Evolutionary conservation across 179 eudicot species (phyloP), one percentile per base, ranked within the genome.

Genomic region (Silene noctiflora): DNA sequence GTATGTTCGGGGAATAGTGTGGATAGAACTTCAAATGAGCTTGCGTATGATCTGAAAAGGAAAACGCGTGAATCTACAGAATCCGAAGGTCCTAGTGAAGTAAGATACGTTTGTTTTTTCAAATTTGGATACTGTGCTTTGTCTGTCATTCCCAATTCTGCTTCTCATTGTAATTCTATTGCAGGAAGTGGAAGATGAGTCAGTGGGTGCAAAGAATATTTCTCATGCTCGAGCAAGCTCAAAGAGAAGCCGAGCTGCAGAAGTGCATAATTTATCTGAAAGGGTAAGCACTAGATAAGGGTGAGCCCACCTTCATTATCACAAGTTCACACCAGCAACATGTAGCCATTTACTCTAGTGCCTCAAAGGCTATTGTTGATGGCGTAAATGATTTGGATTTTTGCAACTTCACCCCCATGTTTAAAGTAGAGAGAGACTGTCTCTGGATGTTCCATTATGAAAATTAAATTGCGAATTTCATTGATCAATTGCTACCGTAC

Each of bases 241-340:
- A 22, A 96, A 93, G 87, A 89, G 96, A 89, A 91, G 88, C 81
- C 94, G 99, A 70, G 99, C 98, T 72, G 98, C 98, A 78, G 99
- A 96, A 89, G 99, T 96, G 69, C 99, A 96, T 76, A 96, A 96
- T 84, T 79, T 89, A 73, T 93, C 98, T 27, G 99, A 96, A 87
- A 88, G 99, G 89, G 98, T 96, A 76, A 90, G 42, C 22, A 14
- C 27, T n/a, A 63, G 96, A 96, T 73, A 84, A 88, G 98, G 88
- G 98, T 93, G 75, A 89, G 91, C 70, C 75, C 17, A 72, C 79
- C 24, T 69, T 60, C 31, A 58, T 48, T 24, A 64, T 56, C 46
- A 35, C 35, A 33, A 4, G 35, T 4, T 33, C 35, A 33, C 3
- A 33, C 35, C 35, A 33, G 35, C 35, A 33, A 33, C 35, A 33